phyloP scores from a whole-genome alignment of 768 basidiomycete genomes.

The Phanerochaete carnosa region DNA sequence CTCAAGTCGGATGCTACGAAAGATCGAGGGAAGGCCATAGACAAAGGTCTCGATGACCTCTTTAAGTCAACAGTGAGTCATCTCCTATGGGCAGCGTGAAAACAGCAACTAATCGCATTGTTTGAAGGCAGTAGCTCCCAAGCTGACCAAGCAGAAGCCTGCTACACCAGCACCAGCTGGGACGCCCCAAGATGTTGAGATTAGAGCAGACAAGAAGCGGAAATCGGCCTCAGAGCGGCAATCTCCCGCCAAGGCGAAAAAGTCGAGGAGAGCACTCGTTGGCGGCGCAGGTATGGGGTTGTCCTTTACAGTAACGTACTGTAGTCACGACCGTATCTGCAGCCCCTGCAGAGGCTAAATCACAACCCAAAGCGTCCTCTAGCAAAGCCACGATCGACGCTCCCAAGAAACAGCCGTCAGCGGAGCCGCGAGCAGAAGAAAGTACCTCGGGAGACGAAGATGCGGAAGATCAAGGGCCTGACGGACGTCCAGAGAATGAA shows the following conservation, averaged over 20 bases:
- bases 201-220: slow-evolving; percentile 14
- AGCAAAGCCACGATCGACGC: neutral
- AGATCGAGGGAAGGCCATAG: slow-evolving; percentile 40
- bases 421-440: neutral
- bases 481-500: neutral
- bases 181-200: neutral
- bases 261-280: slow-evolving; percentile 4
- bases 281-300: neutral
- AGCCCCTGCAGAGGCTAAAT: neutral
- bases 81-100: neutral
- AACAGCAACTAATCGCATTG: neutral
- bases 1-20: slow-evolving; percentile 29
- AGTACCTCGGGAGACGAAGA: neutral
- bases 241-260: slow-evolving; percentile 6
- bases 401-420: neutral
- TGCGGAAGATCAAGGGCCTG: slow-evolving; percentile 3
- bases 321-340: neutral
- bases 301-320: no score
- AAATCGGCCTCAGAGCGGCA: slow-evolving; percentile 8
- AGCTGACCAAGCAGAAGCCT: neutral
- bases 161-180: neutral
- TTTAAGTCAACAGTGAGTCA: slow-evolving; percentile 33
- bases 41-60: slow-evolving; percentile 40
- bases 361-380: neutral
- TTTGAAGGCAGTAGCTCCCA: neutral